Evolutionary conservation across 495 filamentous ascomycete genomes (phyloP).

Genomic region (Hamigera avellanea): DNA sequence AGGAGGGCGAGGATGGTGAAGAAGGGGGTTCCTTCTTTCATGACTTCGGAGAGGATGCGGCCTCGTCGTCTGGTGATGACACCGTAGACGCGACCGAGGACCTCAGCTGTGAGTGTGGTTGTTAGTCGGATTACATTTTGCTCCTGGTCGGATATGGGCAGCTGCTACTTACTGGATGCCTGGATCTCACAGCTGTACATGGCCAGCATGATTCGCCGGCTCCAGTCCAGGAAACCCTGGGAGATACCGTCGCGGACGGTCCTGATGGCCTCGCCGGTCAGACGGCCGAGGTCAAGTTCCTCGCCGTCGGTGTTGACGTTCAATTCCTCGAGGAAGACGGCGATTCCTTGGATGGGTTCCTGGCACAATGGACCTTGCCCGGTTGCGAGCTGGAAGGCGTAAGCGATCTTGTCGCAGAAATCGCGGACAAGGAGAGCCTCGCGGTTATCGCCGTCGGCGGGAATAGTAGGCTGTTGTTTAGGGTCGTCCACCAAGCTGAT

Average conservation of each 20-base stretch:
- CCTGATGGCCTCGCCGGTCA: slow-evolving; percentile 86
- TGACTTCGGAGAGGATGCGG: slow-evolving; percentile 73
- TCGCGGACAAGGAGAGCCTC: slow-evolving; percentile 56
- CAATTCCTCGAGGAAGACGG: slow-evolving; percentile 81
- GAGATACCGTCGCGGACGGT: slow-evolving; percentile 75
- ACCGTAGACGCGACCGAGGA: slow-evolving; percentile 87
- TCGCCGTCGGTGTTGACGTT: slow-evolving; percentile 45
- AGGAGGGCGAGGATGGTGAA: slow-evolving; percentile 82
- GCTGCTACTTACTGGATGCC: slow-evolving; percentile 58
- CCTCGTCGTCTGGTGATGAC: slow-evolving; percentile 87
- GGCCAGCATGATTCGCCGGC: slow-evolving; percentile 82
- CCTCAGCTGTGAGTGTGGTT: slow-evolving; percentile 51
- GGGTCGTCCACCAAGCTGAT: slow-evolving; percentile 26
- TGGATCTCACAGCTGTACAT: slow-evolving; percentile 99
- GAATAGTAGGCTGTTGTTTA: slow-evolving; percentile 18
- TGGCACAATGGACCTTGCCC: slow-evolving; percentile 82
- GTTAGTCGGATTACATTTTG: slow-evolving; percentile 4
- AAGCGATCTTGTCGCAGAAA: slow-evolving; percentile 78
- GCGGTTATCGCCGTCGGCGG: slow-evolving; percentile 16
- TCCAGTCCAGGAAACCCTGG: slow-evolving; percentile 90
- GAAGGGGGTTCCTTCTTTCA: slow-evolving; percentile 94
- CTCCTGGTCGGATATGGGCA: background rate
- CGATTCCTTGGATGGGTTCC: slow-evolving; percentile 88
- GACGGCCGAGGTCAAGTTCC: slow-evolving; percentile 62
- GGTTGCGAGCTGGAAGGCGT: slow-evolving; percentile 91